Evolutionary conservation across 2,329 filamentous ascomycete species (phyloP).

Genomic region (Lachnellula subtilissima): DNA sequence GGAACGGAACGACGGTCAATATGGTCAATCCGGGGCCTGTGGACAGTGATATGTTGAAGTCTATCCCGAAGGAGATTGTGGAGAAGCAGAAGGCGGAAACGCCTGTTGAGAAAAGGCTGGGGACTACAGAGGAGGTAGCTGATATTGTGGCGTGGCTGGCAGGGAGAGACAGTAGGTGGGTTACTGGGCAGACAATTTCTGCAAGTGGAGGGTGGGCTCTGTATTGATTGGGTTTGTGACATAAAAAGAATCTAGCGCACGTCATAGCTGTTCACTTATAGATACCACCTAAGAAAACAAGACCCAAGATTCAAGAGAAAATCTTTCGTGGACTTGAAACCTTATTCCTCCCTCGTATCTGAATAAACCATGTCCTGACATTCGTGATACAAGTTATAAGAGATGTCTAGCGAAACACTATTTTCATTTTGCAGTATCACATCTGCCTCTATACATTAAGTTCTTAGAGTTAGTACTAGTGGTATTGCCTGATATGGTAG

Average conservation of each 20-base stretch:
- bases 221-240: slow-evolving; percentile 7
- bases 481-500: no score
- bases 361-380: slow-evolving; percentile 8
- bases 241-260: no score
- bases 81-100: slow-evolving; percentile 15
- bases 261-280: slow-evolving; percentile 7
- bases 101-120: slow-evolving; percentile 30
- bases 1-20: slow-evolving; percentile 19
- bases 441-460: slow-evolving; percentile 1
- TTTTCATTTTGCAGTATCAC: slow-evolving; percentile 8
- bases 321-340: slow-evolving; percentile 18
- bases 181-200: slow-evolving; percentile 36
- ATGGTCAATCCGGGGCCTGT: slow-evolving; percentile 16
- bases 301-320: slow-evolving; percentile 19
- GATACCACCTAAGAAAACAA: slow-evolving; percentile 7
- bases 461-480: no score
- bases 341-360: slow-evolving; percentile 12
- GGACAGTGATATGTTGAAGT: slow-evolving; percentile 24
- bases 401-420: neutral
- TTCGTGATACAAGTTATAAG: neutral
- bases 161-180: slow-evolving; percentile 41
- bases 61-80: slow-evolving; percentile 15
- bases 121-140: slow-evolving; percentile 41
- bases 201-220: slow-evolving; percentile 19
- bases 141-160: slow-evolving; percentile 43